Evolutionary conservation across 192 early-diverging fungal species (phyloP).

Genomic region (Entomortierella chlamydospora): DNA sequence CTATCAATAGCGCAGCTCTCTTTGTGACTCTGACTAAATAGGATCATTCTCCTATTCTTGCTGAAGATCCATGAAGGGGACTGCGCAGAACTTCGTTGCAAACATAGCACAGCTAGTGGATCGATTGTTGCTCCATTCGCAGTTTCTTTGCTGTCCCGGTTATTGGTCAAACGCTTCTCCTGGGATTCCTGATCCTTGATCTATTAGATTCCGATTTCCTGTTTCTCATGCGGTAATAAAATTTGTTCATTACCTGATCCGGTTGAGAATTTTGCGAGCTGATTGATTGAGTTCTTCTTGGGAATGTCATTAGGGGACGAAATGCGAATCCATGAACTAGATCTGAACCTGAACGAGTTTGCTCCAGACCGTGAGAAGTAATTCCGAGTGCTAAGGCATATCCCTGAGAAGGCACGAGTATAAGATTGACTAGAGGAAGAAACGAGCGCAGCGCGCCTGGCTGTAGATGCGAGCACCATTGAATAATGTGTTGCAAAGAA

Average conservation of each 20-base stretch:
- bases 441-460: not conserved
- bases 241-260: slow-evolving; percentile 22
- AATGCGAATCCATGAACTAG: not conserved
- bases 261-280: slow-evolving; percentile 18
- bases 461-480: not conserved
- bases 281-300: not conserved
- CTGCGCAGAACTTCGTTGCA: too few relatives aligned
- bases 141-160: not conserved
- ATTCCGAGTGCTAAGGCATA: slow-evolving; percentile 16
- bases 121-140: too few relatives aligned
- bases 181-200: not conserved
- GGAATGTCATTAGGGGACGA: not conserved
- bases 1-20: not conserved
- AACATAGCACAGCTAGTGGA: too few relatives aligned
- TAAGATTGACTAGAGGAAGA: not conserved
- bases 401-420: slow-evolving; percentile 8
- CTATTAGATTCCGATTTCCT: not conserved
- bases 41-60: not conserved
- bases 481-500: too few relatives aligned
- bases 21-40: too few relatives aligned
- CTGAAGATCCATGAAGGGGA: too few relatives aligned
- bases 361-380: not conserved
- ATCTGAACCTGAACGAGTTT: slow-evolving; percentile 6
- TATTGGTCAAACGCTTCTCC: not conserved
- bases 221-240: not conserved